phyloP scores from a whole-genome alignment of 2,329 filamentous ascomycete species.

The Claviceps fusiformis region DNA sequence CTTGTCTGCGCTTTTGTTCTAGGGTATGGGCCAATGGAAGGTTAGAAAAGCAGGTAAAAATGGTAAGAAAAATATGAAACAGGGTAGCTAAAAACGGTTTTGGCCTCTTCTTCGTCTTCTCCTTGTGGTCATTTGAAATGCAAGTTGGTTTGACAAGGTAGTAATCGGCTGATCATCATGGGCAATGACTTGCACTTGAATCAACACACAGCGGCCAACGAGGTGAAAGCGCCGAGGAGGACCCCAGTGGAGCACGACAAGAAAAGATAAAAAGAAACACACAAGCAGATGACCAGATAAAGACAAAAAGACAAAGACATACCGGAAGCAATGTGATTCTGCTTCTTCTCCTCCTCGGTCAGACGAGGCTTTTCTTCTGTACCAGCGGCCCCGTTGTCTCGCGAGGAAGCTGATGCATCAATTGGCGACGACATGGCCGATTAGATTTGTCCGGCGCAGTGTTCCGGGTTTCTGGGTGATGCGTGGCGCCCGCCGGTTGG shows the following conservation, averaged over 20 bases:
- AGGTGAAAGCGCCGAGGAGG: not conserved
- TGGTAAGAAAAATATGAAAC: too few species aligned
- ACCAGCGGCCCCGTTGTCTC: constrained; percentile 9
- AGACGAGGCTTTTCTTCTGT: constrained; percentile 36
- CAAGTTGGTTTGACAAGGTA: not conserved
- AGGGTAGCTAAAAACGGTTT: too few species aligned
- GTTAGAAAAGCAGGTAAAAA: not conserved
- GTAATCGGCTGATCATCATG: not conserved
- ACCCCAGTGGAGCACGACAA: not conserved
- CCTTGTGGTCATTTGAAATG: not conserved
- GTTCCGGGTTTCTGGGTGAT: not conserved
- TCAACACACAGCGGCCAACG: not conserved
- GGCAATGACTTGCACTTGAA: not conserved
- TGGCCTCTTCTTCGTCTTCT: too few species aligned
- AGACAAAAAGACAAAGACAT: constrained; percentile 9
- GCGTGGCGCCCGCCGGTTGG: not conserved
- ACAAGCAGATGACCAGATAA: too few species aligned
- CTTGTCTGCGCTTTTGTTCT: constrained; percentile 36
- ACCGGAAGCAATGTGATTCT: constrained; percentile 42
- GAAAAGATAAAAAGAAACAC: not conserved
- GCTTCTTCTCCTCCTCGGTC: constrained; percentile 41
- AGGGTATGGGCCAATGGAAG: not conserved
- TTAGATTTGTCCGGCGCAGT: not conserved
- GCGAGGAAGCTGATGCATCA: constrained; percentile 8
- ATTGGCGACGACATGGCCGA: constrained; percentile 9